These are phyloP conservation scores for Berberis thunbergii DNA, from an alignment of 164 flowering plant species.

Conservation along the genomic window DNA sequence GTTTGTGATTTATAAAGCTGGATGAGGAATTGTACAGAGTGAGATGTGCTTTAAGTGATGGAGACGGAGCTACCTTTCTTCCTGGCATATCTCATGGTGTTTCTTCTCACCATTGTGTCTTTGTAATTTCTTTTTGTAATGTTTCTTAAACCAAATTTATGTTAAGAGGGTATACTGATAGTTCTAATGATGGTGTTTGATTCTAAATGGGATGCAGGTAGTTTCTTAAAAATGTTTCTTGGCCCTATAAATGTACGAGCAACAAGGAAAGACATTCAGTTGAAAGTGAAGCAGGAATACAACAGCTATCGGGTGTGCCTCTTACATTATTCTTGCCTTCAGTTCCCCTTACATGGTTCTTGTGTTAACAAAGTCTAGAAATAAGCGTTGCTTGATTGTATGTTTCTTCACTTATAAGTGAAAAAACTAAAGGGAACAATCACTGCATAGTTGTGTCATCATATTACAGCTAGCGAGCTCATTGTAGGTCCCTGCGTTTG, in stretches of 20 bases:
- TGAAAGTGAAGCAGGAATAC: slow-evolving; percentile 95
- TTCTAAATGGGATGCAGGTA: slow-evolving; percentile 26
- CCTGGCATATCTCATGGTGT: slow-evolving; percentile 39
- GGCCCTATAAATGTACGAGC: slow-evolving; percentile 96
- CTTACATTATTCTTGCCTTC: neutral
- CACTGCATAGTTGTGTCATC: too few species aligned
- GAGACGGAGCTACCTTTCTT: slow-evolving; percentile 42
- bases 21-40: slow-evolving; percentile 34
- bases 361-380: too few species aligned
- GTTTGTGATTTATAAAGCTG: slow-evolving; percentile 15
- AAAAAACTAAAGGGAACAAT: too few species aligned
- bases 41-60: slow-evolving; percentile 28
- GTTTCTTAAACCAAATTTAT: too few species aligned
- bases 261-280: slow-evolving; percentile 64
- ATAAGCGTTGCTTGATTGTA: too few species aligned
- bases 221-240: slow-evolving; percentile 77
- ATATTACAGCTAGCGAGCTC: too few species aligned
- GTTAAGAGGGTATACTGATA: too few species aligned
- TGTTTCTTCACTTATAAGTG: too few species aligned
- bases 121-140: too few species aligned
- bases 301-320: slow-evolving; percentile 69
- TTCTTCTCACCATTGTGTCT: neutral
- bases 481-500: too few species aligned
- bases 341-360: too few species aligned
- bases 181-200: too few species aligned